Evolutionary conservation across 2,329 filamentous ascomycete genomes (phyloP).

Genomic region (Cladosporium sp.): DNA sequence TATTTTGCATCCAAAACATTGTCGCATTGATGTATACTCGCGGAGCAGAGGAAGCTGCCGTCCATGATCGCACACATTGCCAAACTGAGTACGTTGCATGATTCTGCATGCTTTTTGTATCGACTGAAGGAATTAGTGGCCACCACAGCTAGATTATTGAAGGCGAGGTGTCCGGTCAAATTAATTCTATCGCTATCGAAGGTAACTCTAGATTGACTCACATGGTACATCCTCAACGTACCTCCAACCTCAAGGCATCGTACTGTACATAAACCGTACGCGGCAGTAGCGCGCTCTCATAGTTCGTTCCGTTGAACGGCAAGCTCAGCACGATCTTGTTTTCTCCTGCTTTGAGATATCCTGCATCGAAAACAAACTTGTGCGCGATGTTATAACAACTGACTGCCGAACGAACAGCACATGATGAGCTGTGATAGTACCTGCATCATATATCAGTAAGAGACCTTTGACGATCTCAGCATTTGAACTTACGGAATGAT

Average conservation of each 20-base stretch:
- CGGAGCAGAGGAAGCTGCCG: too few relatives aligned
- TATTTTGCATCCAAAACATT: too few relatives aligned
- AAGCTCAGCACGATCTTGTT: conserved; percentile 61
- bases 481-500: conserved; percentile 52
- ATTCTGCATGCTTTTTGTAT: too few relatives aligned
- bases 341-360: conserved; percentile 50
- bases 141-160: too few relatives aligned
- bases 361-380: conserved; percentile 59
- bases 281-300: conserved; percentile 59
- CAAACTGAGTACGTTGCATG: too few relatives aligned
- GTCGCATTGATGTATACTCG: too few relatives aligned
- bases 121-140: too few relatives aligned
- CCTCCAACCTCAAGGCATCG: conserved; percentile 62
- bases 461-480: not conserved
- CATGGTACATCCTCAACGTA: conserved; percentile 32
- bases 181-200: not conserved
- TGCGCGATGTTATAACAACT: conserved; percentile 63
- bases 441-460: conserved; percentile 31
- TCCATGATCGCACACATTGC: too few relatives aligned
- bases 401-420: conserved; percentile 60
- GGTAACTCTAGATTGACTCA: not conserved
- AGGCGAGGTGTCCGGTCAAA: too few relatives aligned
- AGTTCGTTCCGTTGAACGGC: conserved; percentile 60
- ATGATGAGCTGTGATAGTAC: conserved; percentile 59
- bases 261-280: conserved; percentile 64